Percentiles rank a stretch among this genome's conserved stretches.
phyloP scores from a whole-genome alignment of 202 grass and related monocot species.

The Hordeum pubiflorum region DNA sequence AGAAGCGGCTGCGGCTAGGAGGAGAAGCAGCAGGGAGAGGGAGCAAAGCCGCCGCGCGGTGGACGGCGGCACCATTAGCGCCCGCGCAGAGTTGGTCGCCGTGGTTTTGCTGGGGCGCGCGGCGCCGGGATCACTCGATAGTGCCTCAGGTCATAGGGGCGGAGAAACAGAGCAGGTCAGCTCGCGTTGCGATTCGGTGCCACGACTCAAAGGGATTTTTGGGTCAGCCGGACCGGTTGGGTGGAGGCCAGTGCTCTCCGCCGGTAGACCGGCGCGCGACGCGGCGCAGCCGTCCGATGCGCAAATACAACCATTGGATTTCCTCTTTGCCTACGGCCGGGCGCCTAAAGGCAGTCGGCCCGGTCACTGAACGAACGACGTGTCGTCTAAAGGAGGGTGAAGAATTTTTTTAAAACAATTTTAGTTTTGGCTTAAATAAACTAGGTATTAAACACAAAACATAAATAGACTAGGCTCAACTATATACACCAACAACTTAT shows the following conservation, averaged over 20 bases:
- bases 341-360: too few species aligned
- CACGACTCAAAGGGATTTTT: not conserved
- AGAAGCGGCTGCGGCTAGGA: not conserved
- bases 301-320: too few species aligned
- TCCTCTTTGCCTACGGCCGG: too few species aligned
- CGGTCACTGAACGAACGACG: too few species aligned
- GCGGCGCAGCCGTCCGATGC: too few species aligned
- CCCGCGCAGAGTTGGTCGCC: not conserved
- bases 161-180: not conserved
- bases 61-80: conserved; percentile 33
- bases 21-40: not conserved
- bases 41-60: not conserved
- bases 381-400: too few species aligned
- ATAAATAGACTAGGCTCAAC: too few species aligned
- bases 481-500: too few species aligned
- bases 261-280: too few species aligned
- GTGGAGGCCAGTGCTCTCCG: not conserved
- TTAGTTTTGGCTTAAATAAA: too few species aligned
- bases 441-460: too few species aligned
- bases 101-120: not conserved
- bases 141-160: not conserved
- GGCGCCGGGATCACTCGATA: not conserved
- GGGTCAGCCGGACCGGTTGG: not conserved
- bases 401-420: too few species aligned
- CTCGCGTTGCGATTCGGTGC: not conserved